Evolutionary conservation across 73 alveolate species (phyloP), one percentile per base, ranked within the genome.

Genomic region (Paramecium bursaria): DNA sequence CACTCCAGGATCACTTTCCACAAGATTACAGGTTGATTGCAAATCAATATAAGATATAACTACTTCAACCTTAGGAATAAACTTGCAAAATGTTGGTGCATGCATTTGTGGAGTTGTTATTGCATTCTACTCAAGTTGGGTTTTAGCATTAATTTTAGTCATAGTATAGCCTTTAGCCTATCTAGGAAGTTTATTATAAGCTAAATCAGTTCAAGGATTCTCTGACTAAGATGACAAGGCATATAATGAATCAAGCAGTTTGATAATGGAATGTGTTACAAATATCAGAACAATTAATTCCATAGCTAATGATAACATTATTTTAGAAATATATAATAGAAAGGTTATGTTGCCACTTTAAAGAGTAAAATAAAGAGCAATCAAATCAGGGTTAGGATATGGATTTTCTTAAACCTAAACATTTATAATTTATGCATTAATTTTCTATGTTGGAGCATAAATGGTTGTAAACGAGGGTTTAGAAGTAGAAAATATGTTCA

Each of bases 231-330:
- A 74, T 26, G 91, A 61, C 67, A 74, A 85, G 35, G 96, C 95
- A 11, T 90, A 94, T 52, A 88, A 94, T 61, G 95, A 85, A 35
- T 97, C 98, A 3, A 87, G 93, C 77, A 85, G 87, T 14, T 46
- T 90, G 0, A 96, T 93, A 22, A 87, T 95, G 55, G 99, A 94
- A 53, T 79, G 93, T 5, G 96, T 94, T 1, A 55, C 90, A 19
- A 94, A 94, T 75, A 82, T 90, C 33, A 88, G 96, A 86, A 95
- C 99, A 7, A 92, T 93, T 48, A 92, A 88, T 35, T 61, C 96
- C 33, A 92, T 92, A 86, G 97, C 93, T 23, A 85, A 93, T 55
- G 98, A 96, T 75, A 22, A 93, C 10, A 67, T 86, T 31, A 60
- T 94, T 22, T 87, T 95, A 19, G 85, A 91, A 48, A 85, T 91